These are phyloP conservation scores for Emericellopsis terricola DNA, from an alignment of 495 filamentous ascomycete species.

Conservation along the genomic window DNA sequence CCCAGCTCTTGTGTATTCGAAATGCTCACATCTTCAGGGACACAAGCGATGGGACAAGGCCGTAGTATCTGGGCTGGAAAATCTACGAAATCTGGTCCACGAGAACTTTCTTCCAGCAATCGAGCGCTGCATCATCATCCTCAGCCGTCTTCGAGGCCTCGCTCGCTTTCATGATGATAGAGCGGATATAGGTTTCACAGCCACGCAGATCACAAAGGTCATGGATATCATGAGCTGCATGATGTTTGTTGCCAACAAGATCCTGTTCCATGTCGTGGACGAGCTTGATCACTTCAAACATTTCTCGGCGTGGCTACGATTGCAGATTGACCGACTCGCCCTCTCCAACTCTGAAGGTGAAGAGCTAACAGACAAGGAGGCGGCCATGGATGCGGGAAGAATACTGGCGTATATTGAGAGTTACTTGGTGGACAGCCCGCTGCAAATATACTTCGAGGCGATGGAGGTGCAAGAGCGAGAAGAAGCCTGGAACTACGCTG, in stretches of 20 bases:
- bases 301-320: conserved; percentile 72
- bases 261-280: conserved; percentile 50
- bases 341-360: conserved; percentile 22
- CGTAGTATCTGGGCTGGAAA: conserved; percentile 55
- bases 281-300: conserved; percentile 61
- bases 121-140: conserved; percentile 65
- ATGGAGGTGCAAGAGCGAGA: conserved; percentile 11
- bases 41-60: conserved; percentile 94
- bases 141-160: conserved; percentile 70
- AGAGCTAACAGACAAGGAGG: conserved; percentile 35
- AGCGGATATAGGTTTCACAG: conserved; percentile 44
- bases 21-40: conserved; percentile 32
- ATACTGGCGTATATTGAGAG: conserved; percentile 33
- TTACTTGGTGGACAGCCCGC: conserved; percentile 26
- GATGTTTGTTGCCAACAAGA: conserved; percentile 53
- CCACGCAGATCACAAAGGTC: conserved; percentile 27
- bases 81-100: conserved; percentile 59
- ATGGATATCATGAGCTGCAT: conserved; percentile 61
- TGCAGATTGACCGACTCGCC: conserved; percentile 56
- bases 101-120: conserved; percentile 77
- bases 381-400: conserved; percentile 32
- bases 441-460: conserved; percentile 22
- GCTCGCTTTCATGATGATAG: conserved; percentile 61
- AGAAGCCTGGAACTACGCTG: conserved; percentile 14
- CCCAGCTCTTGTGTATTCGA: not conserved